Conservation (phyloP, 1,139 yeast genomes). For the Debaryomyces udenii region DNA sequence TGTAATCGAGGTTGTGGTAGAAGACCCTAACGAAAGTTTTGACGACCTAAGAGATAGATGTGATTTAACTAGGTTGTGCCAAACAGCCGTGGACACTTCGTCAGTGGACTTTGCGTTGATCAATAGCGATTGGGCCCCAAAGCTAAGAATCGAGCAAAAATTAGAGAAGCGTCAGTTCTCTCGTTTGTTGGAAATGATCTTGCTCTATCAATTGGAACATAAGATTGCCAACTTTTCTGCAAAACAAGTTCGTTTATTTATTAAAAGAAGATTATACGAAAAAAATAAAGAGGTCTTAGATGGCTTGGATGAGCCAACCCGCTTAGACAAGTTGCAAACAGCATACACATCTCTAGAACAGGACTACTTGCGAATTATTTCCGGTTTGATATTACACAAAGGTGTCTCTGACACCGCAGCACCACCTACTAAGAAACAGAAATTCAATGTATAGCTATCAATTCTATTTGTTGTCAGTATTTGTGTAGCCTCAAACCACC, state of each 20-base stretch:
- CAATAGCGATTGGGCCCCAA: slow-evolving; percentile 46
- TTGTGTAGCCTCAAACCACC: too few relatives aligned
- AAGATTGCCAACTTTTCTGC: slow-evolving; percentile 27
- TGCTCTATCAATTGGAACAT: slow-evolving; percentile 48
- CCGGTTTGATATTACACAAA: slow-evolving; percentile 31
- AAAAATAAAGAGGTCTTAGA: slow-evolving; percentile 79
- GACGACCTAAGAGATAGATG: slow-evolving; percentile 87
- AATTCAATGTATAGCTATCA: slow-evolving; percentile 4
- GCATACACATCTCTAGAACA: slow-evolving; percentile 70
- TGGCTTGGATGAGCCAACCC: slow-evolving; percentile 63
- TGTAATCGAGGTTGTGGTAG: slow-evolving; percentile 82
- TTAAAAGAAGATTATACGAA: slow-evolving; percentile 71
- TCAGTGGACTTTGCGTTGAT: slow-evolving; percentile 24
- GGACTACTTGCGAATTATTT: slow-evolving; percentile 65
- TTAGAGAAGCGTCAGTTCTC: slow-evolving; percentile 78
- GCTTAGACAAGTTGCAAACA: slow-evolving; percentile 70
- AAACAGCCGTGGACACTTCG: not conserved
- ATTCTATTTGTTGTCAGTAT: too few relatives aligned
- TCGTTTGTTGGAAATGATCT: slow-evolving; percentile 75
- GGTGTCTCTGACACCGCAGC: not conserved
- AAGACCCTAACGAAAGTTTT: slow-evolving; percentile 92
- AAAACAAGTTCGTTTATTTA: slow-evolving; percentile 55
- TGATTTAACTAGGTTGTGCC: slow-evolving; percentile 61
- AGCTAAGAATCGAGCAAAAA: slow-evolving; percentile 48
- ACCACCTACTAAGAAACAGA: slow-evolving; percentile 7